Evolutionary conservation across 192 early-diverging fungal genomes (phyloP).

Genomic region (Backusella tarrabulga): DNA sequence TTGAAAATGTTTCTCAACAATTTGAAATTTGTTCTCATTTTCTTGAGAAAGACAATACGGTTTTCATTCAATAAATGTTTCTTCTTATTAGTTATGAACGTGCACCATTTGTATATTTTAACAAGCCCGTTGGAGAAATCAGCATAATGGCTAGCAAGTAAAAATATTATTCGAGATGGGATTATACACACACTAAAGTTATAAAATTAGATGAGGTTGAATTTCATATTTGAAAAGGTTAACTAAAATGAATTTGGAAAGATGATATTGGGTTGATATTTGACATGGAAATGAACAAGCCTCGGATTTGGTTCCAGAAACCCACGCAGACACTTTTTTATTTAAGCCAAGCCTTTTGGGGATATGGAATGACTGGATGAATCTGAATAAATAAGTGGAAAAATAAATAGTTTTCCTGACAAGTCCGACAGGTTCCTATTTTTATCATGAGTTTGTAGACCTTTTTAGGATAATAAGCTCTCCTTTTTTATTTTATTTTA

Average conservation of each 20-base stretch:
- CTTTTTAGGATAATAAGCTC: not conserved
- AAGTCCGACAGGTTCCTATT: constrained; percentile 6
- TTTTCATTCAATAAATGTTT: no score
- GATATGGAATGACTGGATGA: not conserved
- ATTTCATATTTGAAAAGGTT: not conserved
- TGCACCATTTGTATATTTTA: no score
- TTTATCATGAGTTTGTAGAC: not conserved
- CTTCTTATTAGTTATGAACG: no score
- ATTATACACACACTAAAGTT: not conserved
- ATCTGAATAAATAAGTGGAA: not conserved
- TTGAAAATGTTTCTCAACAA: no score
- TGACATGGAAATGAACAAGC: not conserved
- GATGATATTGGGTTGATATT: not conserved
- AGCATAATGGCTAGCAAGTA: not conserved
- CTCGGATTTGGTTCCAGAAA: no score
- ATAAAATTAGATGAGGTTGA: not conserved
- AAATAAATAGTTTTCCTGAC: not conserved
- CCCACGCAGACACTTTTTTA: no score
- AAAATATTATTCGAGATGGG: not conserved
- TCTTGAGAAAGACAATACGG: no score
- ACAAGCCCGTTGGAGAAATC: no score
- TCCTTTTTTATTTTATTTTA: constrained; percentile 6
- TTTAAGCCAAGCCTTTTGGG: not conserved
- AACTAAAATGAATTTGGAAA: not conserved
- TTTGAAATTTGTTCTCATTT: no score